Conservation (phyloP, 805 yeast genomes). For the Yamadazyma endophytica region DNA sequence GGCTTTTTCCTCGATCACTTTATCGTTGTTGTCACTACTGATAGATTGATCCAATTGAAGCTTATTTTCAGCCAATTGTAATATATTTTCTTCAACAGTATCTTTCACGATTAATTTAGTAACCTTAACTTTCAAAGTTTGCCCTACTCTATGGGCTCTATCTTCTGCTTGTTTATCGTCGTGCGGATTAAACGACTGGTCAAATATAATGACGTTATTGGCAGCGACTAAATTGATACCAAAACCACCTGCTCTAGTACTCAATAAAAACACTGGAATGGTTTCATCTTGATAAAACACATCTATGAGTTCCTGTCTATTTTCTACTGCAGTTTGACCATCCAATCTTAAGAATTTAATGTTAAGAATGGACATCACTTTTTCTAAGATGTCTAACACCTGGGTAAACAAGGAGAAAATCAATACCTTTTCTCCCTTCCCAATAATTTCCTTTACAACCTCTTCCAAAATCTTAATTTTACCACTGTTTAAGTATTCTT, state of each 20-base stretch:
- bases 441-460: constrained; percentile 55
- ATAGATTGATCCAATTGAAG: constrained; percentile 75
- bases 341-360: constrained; percentile 81
- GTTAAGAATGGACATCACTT: constrained; percentile 57
- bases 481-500: constrained; percentile 66
- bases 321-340: constrained; percentile 91
- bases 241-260: constrained; percentile 98
- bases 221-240: constrained; percentile 97
- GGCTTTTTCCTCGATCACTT: constrained; percentile 48
- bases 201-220: constrained; percentile 84
- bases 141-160: constrained; percentile 97
- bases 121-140: constrained; percentile 77
- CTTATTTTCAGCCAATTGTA: constrained; percentile 83
- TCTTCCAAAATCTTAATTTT: constrained; percentile 58
- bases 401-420: constrained; percentile 92
- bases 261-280: constrained; percentile 81
- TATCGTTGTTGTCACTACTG: constrained; percentile 36
- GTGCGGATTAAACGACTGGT: constrained; percentile 95
- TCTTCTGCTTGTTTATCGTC: constrained; percentile 99
- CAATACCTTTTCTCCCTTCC: constrained; percentile 60
- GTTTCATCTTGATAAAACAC: constrained; percentile 75
- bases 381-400: constrained; percentile 82
- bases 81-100: constrained; percentile 87
- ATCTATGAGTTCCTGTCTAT: constrained; percentile 89
- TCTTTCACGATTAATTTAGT: constrained; percentile 65